phyloP scores from a whole-genome alignment of 106 monocot species.

The Dactylorhiza incarnata region DNA sequence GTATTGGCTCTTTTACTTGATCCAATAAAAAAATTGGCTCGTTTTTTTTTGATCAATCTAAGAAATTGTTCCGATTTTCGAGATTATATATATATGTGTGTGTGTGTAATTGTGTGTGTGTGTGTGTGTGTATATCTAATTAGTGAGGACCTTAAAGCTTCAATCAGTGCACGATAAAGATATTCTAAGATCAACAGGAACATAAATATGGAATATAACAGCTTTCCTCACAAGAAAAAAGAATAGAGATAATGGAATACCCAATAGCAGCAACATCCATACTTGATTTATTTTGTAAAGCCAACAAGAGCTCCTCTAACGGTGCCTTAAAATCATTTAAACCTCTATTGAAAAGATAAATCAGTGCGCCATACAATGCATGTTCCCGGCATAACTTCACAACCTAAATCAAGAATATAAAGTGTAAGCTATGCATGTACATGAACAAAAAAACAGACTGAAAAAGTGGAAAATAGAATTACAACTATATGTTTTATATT shows the following conservation, averaged over 20 bases:
- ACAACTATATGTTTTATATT: not conserved
- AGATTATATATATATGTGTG: too few relatives aligned
- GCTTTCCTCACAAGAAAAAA: not conserved
- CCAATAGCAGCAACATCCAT: slow-evolving; percentile 43
- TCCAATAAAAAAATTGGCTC: too few relatives aligned
- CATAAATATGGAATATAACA: slow-evolving; percentile 1
- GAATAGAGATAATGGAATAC: slow-evolving; percentile 28
- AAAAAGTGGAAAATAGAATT: not conserved
- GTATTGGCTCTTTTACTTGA: too few relatives aligned
- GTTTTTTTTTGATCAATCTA: too few relatives aligned
- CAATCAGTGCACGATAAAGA: not conserved
- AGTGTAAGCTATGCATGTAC: not conserved
- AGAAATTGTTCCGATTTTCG: too few relatives aligned
- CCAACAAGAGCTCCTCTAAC: slow-evolving; percentile 82
- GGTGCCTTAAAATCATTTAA: slow-evolving; percentile 85
- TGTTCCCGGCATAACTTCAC: slow-evolving; percentile 91
- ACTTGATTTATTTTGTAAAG: slow-evolving; percentile 43
- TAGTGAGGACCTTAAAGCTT: not conserved
- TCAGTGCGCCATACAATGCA: slow-evolving; percentile 87
- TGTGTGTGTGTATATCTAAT: too few relatives aligned
- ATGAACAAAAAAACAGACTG: not conserved
- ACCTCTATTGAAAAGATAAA: slow-evolving; percentile 93
- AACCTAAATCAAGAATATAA: slow-evolving; percentile 39
- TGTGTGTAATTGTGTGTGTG: too few relatives aligned
- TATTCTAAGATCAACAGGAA: not conserved